Evolutionary conservation across 176 grass and related monocot species (phyloP).

Genomic region (Panicum miliaceum): DNA sequence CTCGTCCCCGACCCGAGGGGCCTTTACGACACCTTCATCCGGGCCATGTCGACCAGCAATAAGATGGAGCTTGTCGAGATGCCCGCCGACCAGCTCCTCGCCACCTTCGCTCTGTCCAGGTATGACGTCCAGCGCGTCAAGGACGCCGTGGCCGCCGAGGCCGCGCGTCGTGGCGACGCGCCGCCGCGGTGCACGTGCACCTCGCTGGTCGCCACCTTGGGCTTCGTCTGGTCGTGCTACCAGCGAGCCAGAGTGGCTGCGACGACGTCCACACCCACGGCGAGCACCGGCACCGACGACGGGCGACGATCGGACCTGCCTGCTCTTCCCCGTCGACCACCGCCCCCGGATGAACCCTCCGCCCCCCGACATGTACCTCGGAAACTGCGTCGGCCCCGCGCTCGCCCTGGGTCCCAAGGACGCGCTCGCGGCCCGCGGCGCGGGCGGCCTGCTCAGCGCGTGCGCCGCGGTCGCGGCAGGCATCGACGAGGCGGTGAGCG

Average conservation of each 20-base stretch:
- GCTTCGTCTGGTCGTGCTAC: constrained; percentile 48
- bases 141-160: constrained; percentile 28
- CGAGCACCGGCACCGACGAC: not conserved
- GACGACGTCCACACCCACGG: not conserved
- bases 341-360: constrained; percentile 38
- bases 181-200: too few relatives aligned
- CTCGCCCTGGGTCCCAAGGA: not conserved
- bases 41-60: too few relatives aligned
- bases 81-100: constrained; percentile 27
- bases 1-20: too few relatives aligned
- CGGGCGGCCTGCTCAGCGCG: constrained; percentile 26
- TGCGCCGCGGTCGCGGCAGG: constrained; percentile 22
- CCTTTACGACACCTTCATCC: not conserved
- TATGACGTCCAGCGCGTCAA: constrained; percentile 38
- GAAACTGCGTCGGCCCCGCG: constrained; percentile 55
- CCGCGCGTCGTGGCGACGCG: too few relatives aligned
- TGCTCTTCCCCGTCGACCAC: constrained; percentile 47
- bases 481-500: constrained; percentile 21
- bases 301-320: not conserved
- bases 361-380: constrained; percentile 53
- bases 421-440: constrained; percentile 21
- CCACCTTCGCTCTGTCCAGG: constrained; percentile 38
- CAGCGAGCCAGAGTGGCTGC: not conserved
- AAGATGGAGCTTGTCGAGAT: too few relatives aligned
- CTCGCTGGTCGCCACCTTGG: constrained; percentile 19